phyloP scores from a whole-genome alignment of 495 filamentous ascomycete species.

The Tuber borchii region DNA sequence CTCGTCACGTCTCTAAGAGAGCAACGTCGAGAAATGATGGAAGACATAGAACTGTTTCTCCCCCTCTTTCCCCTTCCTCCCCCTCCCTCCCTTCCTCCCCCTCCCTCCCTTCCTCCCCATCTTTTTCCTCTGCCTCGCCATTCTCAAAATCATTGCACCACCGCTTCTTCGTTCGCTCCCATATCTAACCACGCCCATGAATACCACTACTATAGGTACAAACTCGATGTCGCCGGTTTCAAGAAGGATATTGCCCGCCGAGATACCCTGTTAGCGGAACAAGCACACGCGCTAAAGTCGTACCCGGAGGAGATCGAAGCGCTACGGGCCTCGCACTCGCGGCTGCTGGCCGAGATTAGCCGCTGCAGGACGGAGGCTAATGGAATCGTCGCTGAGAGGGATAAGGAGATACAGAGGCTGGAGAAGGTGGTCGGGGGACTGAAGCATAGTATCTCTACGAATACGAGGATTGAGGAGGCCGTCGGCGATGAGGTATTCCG shows the following conservation, averaged over 20 bases:
- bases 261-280: slow-evolving; percentile 18
- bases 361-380: slow-evolving; percentile 21
- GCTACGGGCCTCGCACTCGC: slow-evolving; percentile 13
- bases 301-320: slow-evolving; percentile 14
- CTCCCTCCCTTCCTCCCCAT: background rate
- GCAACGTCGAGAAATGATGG: slow-evolving; percentile 32
- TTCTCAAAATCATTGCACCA: background rate
- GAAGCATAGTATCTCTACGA: slow-evolving; percentile 27
- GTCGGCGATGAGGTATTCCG: slow-evolving; percentile 32
- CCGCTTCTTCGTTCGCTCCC: background rate
- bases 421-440: slow-evolving; percentile 25
- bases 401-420: slow-evolving; percentile 25
- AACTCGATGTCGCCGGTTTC: slow-evolving; percentile 24
- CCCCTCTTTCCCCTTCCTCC: background rate
- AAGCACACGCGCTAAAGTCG: slow-evolving; percentile 12
- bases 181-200: background rate
- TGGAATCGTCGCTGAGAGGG: slow-evolving; percentile 19
- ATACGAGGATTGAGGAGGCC: slow-evolving; percentile 31
- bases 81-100: background rate
- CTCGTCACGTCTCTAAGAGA: slow-evolving; percentile 15
- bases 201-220: slow-evolving; percentile 11
- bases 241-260: slow-evolving; percentile 28
- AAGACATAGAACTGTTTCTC: slow-evolving; percentile 24
- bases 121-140: no score
- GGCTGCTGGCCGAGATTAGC: slow-evolving; percentile 17